Conservation (phyloP, 768 basidiomycete species). For the Mycena amicta region DNA sequence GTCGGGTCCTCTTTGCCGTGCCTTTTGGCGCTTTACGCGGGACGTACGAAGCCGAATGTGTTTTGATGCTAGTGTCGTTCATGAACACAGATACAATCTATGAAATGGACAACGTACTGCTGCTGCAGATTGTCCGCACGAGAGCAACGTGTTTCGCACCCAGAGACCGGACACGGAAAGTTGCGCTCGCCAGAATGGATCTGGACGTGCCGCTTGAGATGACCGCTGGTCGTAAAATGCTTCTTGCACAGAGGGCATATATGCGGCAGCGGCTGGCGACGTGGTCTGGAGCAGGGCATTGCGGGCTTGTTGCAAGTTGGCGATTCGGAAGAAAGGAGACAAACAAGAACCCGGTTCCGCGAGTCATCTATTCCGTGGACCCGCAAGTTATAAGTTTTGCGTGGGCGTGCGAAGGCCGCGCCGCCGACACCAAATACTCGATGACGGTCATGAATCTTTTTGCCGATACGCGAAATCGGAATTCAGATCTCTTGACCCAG, state of each 20-base stretch:
- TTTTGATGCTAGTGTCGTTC: not conserved
- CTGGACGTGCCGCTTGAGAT: conserved; percentile 1
- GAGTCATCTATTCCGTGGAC: not conserved
- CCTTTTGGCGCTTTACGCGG: conserved; percentile 1
- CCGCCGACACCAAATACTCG: no score
- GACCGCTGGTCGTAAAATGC: not conserved
- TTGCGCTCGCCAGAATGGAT: not conserved
- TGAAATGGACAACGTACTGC: not conserved
- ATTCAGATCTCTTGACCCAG: not conserved
- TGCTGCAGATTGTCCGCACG: not conserved
- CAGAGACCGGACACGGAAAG: not conserved
- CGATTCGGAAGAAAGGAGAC: not conserved
- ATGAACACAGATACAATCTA: not conserved
- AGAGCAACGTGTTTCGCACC: conserved; percentile 2
- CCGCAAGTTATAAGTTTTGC: not conserved
- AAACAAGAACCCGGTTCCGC: not conserved
- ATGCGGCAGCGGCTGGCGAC: not conserved
- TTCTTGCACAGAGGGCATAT: not conserved
- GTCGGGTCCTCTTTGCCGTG: not conserved
- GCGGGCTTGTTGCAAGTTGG: not conserved
- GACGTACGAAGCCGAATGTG: not conserved
- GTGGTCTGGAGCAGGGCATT: not conserved
- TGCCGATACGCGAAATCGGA: not conserved
- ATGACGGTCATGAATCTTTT: not conserved
- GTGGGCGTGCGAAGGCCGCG: not conserved